Base-by-base conservation (phyloP, 108 stramenopile genomes). In the Pseudonitzschia multiseries region DNA sequence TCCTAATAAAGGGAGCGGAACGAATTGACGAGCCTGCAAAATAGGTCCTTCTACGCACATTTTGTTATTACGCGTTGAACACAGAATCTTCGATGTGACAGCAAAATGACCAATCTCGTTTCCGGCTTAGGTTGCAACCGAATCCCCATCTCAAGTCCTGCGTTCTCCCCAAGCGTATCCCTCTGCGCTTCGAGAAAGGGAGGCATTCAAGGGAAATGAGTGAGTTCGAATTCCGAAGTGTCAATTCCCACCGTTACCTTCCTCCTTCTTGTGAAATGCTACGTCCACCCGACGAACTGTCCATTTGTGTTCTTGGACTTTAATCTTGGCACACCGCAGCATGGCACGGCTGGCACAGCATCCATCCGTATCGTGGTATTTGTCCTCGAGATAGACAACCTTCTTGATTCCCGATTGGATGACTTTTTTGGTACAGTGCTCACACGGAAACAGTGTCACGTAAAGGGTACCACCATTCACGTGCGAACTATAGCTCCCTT, bases 391-490 rank as follows among this genome's bases (percentile, higher is more conserved):
- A 73, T 96, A 99, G n/a, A 99, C 93, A 20, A 99, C 96, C 72
- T 96, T 88, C n/a, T 61, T 27, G 53, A 98, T 96, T 13, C 98
- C 97, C n/a, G 93, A 74, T 73, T 99, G 98, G 71, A 99, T 97
- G 51, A 98, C 97, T 57, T 97, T 81, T 73, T 99, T 98, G 40
- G 97, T 93, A 75, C 98, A 99, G 41, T 97, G 97, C 69, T 97
- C 92, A 70, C 98, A 97, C 10, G 98, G 98, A 75, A 98, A 99
- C 22, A 99, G 84, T 0, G 96, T 96, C 18, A 99, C 98, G 75
- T 97, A 99, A 17, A 99, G 79, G 24, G 92, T 84, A 0, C 89
- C 78, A 29, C 87, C 94, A 31, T 87, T 72, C 31, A 96, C 87
- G 75, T 89, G 89, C 4, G 92, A 92, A 21, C 66, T 27, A 20